phyloP scores from a whole-genome alignment of 2,329 filamentous ascomycete species.

The Chalaropsis thielavioides region DNA sequence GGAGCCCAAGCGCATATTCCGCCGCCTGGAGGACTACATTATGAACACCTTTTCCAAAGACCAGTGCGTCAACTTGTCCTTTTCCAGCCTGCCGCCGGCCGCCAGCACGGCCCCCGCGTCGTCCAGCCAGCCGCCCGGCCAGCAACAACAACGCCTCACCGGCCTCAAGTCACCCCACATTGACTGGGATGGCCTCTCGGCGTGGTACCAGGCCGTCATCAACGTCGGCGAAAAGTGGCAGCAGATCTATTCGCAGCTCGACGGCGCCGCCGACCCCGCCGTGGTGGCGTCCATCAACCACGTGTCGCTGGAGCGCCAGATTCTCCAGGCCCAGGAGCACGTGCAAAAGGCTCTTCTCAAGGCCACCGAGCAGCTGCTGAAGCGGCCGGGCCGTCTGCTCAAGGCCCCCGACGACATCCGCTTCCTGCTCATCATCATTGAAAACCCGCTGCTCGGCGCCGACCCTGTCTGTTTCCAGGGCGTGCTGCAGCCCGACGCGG shows the following conservation, averaged over 20 bases:
- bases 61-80: slow-evolving; percentile 63
- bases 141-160: slow-evolving; percentile 22
- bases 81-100: slow-evolving; percentile 26
- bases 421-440: slow-evolving; percentile 63
- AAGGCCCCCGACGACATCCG: slow-evolving; percentile 54
- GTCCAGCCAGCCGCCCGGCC: neutral
- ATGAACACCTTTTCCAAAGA: slow-evolving; percentile 52
- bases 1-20: slow-evolving; percentile 43
- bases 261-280: slow-evolving; percentile 11
- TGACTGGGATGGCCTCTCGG: slow-evolving; percentile 55
- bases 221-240: slow-evolving; percentile 56
- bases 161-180: slow-evolving; percentile 51
- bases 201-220: slow-evolving; percentile 61
- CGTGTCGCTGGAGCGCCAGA: slow-evolving; percentile 33
- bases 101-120: neutral
- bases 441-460: slow-evolving; percentile 59
- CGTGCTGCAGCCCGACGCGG: slow-evolving; percentile 23
- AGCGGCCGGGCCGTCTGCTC: slow-evolving; percentile 59
- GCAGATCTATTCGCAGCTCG: slow-evolving; percentile 31
- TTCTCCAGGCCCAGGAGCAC: slow-evolving; percentile 49
- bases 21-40: slow-evolving; percentile 64
- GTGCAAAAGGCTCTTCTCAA: slow-evolving; percentile 58
- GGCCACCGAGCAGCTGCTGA: slow-evolving; percentile 62
- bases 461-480: slow-evolving; percentile 30
- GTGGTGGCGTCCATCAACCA: slow-evolving; percentile 22